phyloP scores from a whole-genome alignment of 371 early-diverging fungal genomes.

The Apophysomyces sp. region DNA sequence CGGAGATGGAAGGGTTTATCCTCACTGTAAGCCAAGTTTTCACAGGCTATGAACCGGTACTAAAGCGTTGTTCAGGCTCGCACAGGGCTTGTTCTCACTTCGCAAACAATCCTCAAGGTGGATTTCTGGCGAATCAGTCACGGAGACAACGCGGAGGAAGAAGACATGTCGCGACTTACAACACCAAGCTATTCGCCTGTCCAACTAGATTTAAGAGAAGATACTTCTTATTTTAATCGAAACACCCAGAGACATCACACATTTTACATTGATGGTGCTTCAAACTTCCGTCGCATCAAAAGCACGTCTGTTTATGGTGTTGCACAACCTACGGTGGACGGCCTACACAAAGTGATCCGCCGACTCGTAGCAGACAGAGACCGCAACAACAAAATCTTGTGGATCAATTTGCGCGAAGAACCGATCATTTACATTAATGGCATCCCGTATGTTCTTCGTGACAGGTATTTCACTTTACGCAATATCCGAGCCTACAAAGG shows the following conservation, averaged over 20 bases:
- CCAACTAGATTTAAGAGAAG: not conserved
- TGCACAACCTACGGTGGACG: conserved; percentile 73
- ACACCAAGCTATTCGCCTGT: conserved; percentile 5
- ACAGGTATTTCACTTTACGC: conserved; percentile 61
- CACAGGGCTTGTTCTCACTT: conserved; percentile 63
- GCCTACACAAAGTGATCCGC: conserved; percentile 52
- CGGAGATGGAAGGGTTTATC: conserved; percentile 60
- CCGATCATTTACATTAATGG: conserved; percentile 77
- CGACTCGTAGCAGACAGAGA: conserved; percentile 24
- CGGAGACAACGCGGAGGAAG: conserved; percentile 5
- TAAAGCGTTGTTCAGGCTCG: conserved; percentile 49
- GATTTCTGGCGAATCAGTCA: conserved; percentile 63
- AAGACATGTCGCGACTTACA: not conserved
- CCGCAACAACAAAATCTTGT: conserved; percentile 42
- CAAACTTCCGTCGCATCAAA: conserved; percentile 46
- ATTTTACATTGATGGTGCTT: conserved; percentile 43
- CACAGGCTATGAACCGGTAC: too few species aligned
- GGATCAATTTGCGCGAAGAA: conserved; percentile 80
- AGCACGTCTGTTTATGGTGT: conserved; percentile 59
- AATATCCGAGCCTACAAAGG: conserved; percentile 73
- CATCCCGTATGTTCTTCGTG: conserved; percentile 74
- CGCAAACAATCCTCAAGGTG: conserved; percentile 71
- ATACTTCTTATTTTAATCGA: not conserved
- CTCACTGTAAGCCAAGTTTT: conserved; percentile 47
- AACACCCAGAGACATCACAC: conserved; percentile 29